Conservation (phyloP, 75 land plant species). For the Pseudotsuga menziesii region DNA sequence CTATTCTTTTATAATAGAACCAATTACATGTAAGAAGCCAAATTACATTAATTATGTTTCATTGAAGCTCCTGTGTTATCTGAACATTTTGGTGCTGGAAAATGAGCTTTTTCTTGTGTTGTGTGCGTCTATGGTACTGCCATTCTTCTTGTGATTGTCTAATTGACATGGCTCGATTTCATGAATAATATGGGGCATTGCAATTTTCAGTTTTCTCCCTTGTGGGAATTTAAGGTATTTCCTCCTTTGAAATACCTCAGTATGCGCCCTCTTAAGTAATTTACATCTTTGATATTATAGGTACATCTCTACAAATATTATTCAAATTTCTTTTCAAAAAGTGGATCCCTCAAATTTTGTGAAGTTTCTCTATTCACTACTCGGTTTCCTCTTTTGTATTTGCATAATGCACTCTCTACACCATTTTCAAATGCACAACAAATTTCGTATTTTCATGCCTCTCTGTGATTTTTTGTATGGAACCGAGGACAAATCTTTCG, state of each 20-base stretch:
- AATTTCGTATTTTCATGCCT: conserved; percentile 88
- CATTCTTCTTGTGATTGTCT: conserved; percentile 32
- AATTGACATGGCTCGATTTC: conserved; percentile 74
- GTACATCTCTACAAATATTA: no score
- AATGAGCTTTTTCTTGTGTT: neutral
- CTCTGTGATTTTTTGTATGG: conserved; percentile 72
- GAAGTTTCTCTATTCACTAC: no score
- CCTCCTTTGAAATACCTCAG: conserved; percentile 83
- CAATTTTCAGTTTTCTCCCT: conserved; percentile 87
- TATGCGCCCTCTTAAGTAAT: conserved; percentile 85
- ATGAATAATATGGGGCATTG: conserved; percentile 98
- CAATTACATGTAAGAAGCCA: conserved; percentile 67
- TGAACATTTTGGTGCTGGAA: no score
- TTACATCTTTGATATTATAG: no score
- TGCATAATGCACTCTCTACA: conserved; percentile 84
- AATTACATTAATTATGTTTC: no score
- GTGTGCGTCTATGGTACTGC: conserved; percentile 70
- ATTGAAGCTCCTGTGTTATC: no score
- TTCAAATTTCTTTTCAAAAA: no score
- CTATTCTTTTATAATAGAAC: conserved; percentile 82
- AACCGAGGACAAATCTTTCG: conserved; percentile 58
- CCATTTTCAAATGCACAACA: conserved; percentile 82
- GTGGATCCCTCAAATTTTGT: no score
- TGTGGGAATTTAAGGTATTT: conserved; percentile 50
- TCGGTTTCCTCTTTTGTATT: no score